Conservation (phyloP, 2,329 filamentous ascomycete species). For the Aspergillus bombycis region DNA sequence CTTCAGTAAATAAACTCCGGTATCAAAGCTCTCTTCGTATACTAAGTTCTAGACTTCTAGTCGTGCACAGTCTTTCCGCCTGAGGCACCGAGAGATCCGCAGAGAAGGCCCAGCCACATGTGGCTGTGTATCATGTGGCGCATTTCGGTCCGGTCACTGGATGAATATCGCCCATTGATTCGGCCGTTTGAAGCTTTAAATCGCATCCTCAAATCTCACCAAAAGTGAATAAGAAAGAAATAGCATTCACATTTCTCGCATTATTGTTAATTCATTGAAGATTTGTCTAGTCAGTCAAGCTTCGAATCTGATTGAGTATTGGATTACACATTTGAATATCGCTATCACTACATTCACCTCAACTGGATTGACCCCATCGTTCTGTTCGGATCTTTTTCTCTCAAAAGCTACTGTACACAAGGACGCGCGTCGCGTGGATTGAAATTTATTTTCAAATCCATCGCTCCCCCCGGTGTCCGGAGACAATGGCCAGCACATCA, state of each 20-base stretch:
- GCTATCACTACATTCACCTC: not conserved
- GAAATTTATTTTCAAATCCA: not conserved
- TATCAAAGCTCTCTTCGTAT: too few relatives aligned
- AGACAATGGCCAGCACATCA: conserved; percentile 12
- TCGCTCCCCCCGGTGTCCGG: not conserved
- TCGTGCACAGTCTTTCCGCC: not conserved
- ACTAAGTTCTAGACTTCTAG: too few relatives aligned
- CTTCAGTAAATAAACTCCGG: too few relatives aligned
- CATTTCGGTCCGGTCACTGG: not conserved
- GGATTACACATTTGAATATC: not conserved
- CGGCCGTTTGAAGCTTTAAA: not conserved
- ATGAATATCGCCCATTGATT: not conserved
- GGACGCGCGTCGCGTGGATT: not conserved
- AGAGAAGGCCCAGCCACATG: not conserved
- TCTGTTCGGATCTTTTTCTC: not conserved
- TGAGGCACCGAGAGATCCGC: not conserved
- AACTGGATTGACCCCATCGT: not conserved
- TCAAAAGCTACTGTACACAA: not conserved
- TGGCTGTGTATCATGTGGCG: not conserved
- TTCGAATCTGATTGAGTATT: not conserved
- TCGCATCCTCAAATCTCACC: not conserved
- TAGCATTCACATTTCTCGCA: not conserved
- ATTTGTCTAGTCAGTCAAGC: not conserved
- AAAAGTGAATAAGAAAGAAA: not conserved
- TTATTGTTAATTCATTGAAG: not conserved